Percentiles rank a stretch among this genome's conserved stretches.
phyloP scores from a whole-genome alignment of 2,329 filamentous ascomycete species.

The Corniculantispora saksenae region DNA sequence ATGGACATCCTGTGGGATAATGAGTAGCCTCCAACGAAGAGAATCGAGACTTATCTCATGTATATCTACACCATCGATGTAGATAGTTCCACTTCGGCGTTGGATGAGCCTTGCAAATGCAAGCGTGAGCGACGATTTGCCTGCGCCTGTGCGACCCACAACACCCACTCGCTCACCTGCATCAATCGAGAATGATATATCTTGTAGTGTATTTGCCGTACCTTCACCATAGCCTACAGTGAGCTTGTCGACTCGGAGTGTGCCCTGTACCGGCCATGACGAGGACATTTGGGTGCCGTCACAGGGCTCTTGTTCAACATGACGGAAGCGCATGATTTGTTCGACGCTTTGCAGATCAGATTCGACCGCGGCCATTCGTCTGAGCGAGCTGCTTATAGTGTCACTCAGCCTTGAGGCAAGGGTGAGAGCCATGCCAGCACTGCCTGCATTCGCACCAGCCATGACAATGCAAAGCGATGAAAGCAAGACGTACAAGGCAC shows the following conservation, averaged over 20 bases:
- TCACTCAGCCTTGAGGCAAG: neutral
- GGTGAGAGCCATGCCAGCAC: neutral
- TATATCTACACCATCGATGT: constrained; percentile 38
- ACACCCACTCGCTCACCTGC: neutral
- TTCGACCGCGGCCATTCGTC: neutral
- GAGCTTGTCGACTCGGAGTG: neutral
- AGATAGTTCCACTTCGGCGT: neutral
- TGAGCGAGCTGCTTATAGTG: neutral
- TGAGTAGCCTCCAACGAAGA: constrained; percentile 66
- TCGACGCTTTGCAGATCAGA: neutral
- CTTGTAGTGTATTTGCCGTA: neutral
- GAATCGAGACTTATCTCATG: constrained; percentile 64
- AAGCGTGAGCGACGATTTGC: neutral
- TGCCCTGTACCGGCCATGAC: neutral
- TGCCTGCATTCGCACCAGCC: neutral
- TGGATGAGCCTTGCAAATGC: neutral
- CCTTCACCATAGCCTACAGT: neutral
- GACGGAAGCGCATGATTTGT: neutral
- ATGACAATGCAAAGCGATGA: neutral
- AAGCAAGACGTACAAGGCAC: neutral
- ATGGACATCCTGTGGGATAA: constrained; percentile 72
- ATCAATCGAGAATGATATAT: neutral
- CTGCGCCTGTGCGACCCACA: neutral
- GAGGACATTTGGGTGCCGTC: neutral
- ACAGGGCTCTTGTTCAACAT: neutral